Conservation (phyloP, 2,329 filamentous ascomycete genomes). For the Stagonosporopsis cucurbitacearum region DNA sequence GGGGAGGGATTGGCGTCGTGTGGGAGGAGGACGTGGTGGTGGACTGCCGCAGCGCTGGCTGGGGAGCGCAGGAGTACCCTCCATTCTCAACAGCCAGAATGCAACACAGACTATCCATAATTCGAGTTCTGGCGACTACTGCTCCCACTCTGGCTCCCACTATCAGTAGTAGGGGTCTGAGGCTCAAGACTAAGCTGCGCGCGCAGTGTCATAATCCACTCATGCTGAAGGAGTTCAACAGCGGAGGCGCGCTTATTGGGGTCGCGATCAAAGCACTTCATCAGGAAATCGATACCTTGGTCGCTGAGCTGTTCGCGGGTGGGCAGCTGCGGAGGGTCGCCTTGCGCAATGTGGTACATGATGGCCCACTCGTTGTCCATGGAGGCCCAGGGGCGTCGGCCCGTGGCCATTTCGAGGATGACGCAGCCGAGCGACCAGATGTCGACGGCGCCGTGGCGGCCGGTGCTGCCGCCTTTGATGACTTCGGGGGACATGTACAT, state of each 20-base stretch:
- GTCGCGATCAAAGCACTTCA: slow-evolving; percentile 84
- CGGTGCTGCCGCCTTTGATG: slow-evolving; percentile 78
- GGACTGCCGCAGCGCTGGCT: too few relatives aligned
- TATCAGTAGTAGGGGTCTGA: slow-evolving; percentile 50
- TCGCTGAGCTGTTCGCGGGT: slow-evolving; percentile 81
- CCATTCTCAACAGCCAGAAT: too few relatives aligned
- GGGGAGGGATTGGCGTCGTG: too few relatives aligned
- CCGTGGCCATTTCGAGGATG: slow-evolving; percentile 96
- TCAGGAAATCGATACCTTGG: slow-evolving; percentile 85
- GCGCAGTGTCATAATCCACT: slow-evolving; percentile 72
- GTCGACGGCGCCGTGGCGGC: slow-evolving; percentile 85
- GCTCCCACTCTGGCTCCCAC: slow-evolving; percentile 22
- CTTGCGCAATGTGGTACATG: slow-evolving; percentile 99
- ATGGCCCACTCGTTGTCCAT: slow-evolving; percentile 99
- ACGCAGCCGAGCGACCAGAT: slow-evolving; percentile 98
- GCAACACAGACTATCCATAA: slow-evolving; percentile 41
- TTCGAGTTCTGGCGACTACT: slow-evolving; percentile 47
- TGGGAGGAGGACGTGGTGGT: too few relatives aligned
- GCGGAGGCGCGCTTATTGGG: slow-evolving; percentile 80
- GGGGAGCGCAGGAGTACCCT: too few relatives aligned
- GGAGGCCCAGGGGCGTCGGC: slow-evolving; percentile 89
- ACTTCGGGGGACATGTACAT: slow-evolving; percentile 99
- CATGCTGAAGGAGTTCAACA: slow-evolving; percentile 88
- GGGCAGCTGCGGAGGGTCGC: slow-evolving; percentile 88
- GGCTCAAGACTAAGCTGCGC: slow-evolving; percentile 57